phyloP scores from a whole-genome alignment of 2,329 filamentous ascomycete species.

The Aspergillus pseudonomiae region DNA sequence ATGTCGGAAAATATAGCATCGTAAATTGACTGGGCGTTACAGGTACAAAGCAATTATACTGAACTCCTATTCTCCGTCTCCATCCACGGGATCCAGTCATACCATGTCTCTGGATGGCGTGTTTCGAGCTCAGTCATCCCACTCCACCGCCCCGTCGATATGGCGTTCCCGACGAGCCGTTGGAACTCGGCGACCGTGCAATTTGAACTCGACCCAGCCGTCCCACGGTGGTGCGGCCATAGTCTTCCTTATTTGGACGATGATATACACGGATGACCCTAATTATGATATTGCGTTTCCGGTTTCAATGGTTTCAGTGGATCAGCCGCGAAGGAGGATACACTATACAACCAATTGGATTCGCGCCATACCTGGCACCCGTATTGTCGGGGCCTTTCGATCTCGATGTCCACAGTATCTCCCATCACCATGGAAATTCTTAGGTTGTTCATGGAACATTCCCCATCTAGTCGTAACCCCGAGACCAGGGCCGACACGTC shows the following conservation, averaged over 20 bases:
- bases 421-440: neutral
- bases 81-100: neutral
- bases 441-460: neutral
- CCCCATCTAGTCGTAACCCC: neutral
- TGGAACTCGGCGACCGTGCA: neutral
- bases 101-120: neutral
- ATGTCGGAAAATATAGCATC: too few species aligned
- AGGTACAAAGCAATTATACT: neutral
- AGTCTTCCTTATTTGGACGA: neutral
- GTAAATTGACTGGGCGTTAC: neutral
- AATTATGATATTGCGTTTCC: too few species aligned
- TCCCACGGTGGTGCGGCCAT: neutral
- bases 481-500: neutral
- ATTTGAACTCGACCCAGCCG: neutral
- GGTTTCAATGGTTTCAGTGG: too few species aligned
- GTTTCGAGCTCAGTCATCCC: constrained; percentile 6
- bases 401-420: neutral
- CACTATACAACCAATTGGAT: neutral
- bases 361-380: neutral
- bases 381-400: neutral
- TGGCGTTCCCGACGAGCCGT: constrained; percentile 2
- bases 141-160: constrained; percentile 7
- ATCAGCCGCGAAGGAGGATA: neutral
- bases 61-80: neutral
- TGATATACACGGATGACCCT: neutral